Evolutionary conservation across 2,329 filamentous ascomycete species (phyloP), one percentile per base, ranked within the genome.

Genomic region (Ceratocystis ficicola): DNA sequence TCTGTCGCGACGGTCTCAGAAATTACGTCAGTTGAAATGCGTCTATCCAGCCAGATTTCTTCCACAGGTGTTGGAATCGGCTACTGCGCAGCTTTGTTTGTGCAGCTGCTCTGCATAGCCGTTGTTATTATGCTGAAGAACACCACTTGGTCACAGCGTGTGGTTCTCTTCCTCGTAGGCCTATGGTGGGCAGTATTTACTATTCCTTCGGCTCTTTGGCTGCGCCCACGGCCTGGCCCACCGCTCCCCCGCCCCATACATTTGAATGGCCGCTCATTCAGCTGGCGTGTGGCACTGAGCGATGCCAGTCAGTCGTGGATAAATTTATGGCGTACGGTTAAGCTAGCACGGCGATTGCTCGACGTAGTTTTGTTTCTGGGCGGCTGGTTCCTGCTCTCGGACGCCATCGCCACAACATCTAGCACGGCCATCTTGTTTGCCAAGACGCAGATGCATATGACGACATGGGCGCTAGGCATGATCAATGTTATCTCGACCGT

Each of bases 361-460:
- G 89, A 94, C 70, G 86, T 93, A 32, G 77, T 89, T 32, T 78
- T 93, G 5, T 94, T 94, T 73, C 81, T 99, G 3, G 84, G 82
- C 2, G 91, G 90, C 5, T 99, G 94, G 94, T 96, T 99, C 73
- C 81, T 99, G 36, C 81, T 99, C 1, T 95, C 89, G 5, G 94
- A 99, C 72, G 91, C 89, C 52, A 91, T 97, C 69, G 94, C 94
- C 6, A 97, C 94, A 0, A 93, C 95, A 0, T 94, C 89, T 44
- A 93, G 91, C 15, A 97, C 94, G 0, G 94, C 94, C 0, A 91
- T 97, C 32, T 80, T 99, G 8, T 99, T 96, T 73, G 94, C 93
- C 50, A 97, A 97, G 77, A 97, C 93, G 0, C 85, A 91, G 69
- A 79, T 99, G 8, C 84, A 88, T 69, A 99, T 99, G 94, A 82